A percentile compares a stretch with the other conserved stretches of the same genome.
Conservation (phyloP, 345 rosid genomes). For the Lepidium africanum region DNA sequence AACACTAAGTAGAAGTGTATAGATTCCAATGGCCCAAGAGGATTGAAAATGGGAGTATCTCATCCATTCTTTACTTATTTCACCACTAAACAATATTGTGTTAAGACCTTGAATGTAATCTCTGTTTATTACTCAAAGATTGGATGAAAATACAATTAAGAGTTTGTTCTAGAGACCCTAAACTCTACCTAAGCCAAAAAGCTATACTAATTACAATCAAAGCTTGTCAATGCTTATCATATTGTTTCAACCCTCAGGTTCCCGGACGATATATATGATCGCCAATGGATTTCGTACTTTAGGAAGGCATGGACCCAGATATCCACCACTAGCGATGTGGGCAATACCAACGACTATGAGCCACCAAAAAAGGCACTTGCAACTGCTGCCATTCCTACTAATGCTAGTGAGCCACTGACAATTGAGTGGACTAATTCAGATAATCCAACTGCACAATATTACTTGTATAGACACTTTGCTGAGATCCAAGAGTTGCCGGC, state of each 20-base stretch:
- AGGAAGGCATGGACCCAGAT: neutral
- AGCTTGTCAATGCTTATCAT: too few species aligned
- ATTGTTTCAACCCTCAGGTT: constrained; percentile 22
- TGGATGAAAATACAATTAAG: too few species aligned
- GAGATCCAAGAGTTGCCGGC: constrained; percentile 9
- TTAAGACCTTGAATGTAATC: too few species aligned
- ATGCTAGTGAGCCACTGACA: neutral
- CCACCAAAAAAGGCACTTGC: neutral
- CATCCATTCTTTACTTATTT: too few species aligned
- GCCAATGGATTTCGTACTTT: neutral
- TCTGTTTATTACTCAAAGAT: too few species aligned
- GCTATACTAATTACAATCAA: too few species aligned
- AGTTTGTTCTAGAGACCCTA: too few species aligned
- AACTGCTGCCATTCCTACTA: constrained; percentile 15
- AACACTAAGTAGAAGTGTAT: neutral
- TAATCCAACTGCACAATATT: neutral
- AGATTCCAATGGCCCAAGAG: too few species aligned
- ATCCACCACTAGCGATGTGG: neutral
- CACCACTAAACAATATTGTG: too few species aligned
- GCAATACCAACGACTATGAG: neutral
- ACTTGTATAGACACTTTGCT: neutral
- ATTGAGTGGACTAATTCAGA: neutral
- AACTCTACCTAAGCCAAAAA: too few species aligned
- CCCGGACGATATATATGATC: constrained; percentile 30
- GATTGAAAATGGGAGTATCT: too few species aligned